A percentile compares a stretch with the other conserved stretches of the same genome.
These are phyloP conservation scores for Vitis hybrid DNA, from an alignment of 177 flowering plant genomes.

Conservation along the genomic window DNA sequence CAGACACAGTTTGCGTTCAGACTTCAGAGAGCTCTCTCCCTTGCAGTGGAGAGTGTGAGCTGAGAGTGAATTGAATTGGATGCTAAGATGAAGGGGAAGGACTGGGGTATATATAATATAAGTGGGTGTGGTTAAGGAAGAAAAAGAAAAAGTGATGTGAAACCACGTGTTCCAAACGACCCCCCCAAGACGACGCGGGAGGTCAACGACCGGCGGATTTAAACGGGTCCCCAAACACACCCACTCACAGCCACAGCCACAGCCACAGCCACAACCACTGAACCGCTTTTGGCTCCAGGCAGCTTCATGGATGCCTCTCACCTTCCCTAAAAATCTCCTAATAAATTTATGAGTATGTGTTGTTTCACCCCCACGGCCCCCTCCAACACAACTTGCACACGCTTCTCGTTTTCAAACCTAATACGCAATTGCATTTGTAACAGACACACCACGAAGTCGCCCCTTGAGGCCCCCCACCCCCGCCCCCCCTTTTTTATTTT, in stretches of 20 bases:
- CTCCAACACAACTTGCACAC: neutral
- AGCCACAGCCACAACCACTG: too few relatives aligned
- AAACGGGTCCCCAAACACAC: too few relatives aligned
- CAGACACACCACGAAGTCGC: neutral
- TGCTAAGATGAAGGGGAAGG: neutral
- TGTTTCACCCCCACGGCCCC: neutral
- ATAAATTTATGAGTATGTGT: neutral
- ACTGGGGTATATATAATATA: too few relatives aligned
- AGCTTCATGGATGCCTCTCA: neutral
- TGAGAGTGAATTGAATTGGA: slow-evolving; percentile 6
- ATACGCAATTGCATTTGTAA: neutral
- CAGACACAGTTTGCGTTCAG: neutral
- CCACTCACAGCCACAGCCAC: too few relatives aligned
- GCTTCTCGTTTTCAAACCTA: neutral
- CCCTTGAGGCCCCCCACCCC: neutral
- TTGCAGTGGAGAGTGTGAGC: neutral
- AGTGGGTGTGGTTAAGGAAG: too few relatives aligned
- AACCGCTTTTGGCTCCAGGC: neutral
- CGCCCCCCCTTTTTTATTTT: neutral
- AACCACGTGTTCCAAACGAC: too few relatives aligned
- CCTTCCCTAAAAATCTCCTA: neutral
- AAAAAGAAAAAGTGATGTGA: too few relatives aligned
- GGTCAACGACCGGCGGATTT: too few relatives aligned
- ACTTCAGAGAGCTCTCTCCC: neutral
- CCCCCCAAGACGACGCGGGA: too few relatives aligned